Base-by-base conservation (phyloP, 805 yeast genomes). In the Barnettozyma salicaria region DNA sequence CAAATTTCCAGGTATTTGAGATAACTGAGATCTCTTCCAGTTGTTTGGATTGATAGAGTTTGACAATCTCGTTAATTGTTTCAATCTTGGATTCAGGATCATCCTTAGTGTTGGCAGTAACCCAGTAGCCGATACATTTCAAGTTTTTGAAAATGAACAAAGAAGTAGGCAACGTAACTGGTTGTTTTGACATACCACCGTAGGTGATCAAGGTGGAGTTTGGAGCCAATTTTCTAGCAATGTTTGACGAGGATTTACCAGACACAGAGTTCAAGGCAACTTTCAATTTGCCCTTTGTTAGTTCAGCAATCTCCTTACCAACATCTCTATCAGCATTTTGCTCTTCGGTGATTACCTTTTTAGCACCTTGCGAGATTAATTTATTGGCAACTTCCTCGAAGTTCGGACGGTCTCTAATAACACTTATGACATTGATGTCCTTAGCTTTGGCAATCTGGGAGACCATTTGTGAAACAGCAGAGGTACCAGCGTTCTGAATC, bases 121-220 rank as follows among this genome's bases (percentile, higher is more conserved):
- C 78, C 99, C 99, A 92, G 65, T 84, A 92, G 0, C 99, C 99
- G 20, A 78, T 74, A 36, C 88, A 78, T 6, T 82, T 78, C 39
- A 92, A 61, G 54, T 89, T 83, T 61, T 90, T 92, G 69, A 92
- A 92, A 46, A 92, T 89, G 55, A 85, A 85, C 42, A 85, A 64
- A 0, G 95, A 76, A 1, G 96, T 87, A 27, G 97, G 96, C 39
- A 92, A 61, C n/a, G 76, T 73, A 9, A 92, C 94, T 2, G 98
- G 98, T 63, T 86, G 89, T 68, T 80, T 78, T 4, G 97, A 86
- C 98, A 92, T 92, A 26, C 95, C 97, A 23, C 99, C 99, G 55
- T 92, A 92, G 1, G 97, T 87, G 49, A 88, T 75, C 68, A 92
- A 65, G 32, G 78, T 72, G 2, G 92, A 95, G 49, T 84, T 76